Conservation (phyloP, 441 rosid genomes). For the Pelargonium citronellum region DNA sequence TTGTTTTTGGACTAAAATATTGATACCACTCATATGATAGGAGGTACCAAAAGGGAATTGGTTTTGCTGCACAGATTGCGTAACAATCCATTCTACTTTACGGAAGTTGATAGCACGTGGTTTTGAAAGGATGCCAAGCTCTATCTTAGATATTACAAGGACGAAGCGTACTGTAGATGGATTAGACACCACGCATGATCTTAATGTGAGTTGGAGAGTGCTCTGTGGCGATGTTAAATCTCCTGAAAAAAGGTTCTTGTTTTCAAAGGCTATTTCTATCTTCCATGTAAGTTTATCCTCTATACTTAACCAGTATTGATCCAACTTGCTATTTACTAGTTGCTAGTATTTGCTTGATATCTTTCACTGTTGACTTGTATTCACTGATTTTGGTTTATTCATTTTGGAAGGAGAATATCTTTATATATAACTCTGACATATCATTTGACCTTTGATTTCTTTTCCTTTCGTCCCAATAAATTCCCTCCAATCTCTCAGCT, state of each 20-base stretch:
- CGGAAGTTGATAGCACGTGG: conserved; percentile 6
- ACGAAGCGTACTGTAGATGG: conserved; percentile 39
- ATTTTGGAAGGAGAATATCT: neutral
- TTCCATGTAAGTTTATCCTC: conserved; percentile 56
- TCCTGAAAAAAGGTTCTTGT: conserved; percentile 49
- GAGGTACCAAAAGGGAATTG: conserved; percentile 74
- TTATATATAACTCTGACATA: neutral
- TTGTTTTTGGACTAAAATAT: neutral
- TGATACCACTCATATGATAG: conserved; percentile 36
- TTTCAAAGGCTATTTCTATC: conserved; percentile 75
- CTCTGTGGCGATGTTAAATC: conserved; percentile 65
- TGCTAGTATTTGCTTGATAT: neutral
- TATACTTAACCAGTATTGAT: neutral
- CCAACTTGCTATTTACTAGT: neutral
- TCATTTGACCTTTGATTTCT: neutral
- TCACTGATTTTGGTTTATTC: neutral
- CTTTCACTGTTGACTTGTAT: neutral
- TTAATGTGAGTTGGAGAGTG: conserved; percentile 67
- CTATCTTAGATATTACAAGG: neutral
- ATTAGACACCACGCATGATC: conserved; percentile 18
- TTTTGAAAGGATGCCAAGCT: neutral
- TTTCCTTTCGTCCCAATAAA: neutral
- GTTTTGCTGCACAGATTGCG: conserved; percentile 84
- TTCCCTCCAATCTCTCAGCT: neutral
- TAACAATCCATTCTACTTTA: conserved; percentile 32